These are phyloP conservation scores for Paraphaeosphaeria minitans DNA, from an alignment of 2,329 filamentous ascomycete genomes.

Conservation along the genomic window DNA sequence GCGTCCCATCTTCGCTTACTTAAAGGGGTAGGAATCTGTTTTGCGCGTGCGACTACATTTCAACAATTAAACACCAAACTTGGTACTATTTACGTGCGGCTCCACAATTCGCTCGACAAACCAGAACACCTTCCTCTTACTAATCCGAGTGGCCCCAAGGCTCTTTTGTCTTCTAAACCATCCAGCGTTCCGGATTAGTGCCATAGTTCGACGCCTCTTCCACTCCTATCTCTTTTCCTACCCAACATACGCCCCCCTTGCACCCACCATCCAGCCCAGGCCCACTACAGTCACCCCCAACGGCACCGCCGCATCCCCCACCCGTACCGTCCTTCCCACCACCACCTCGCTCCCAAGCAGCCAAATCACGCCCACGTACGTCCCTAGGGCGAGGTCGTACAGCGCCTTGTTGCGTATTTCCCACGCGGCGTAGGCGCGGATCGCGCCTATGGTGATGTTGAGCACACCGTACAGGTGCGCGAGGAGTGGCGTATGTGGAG, in stretches of 20 bases:
- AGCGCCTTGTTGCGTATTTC: constrained; percentile 7
- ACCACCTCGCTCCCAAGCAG: constrained; percentile 7
- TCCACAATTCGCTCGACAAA: neutral
- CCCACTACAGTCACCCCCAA: constrained; percentile 3
- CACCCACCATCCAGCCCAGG: constrained; percentile 8
- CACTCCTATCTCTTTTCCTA: neutral
- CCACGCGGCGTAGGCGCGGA: constrained; percentile 14
- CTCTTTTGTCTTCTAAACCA: neutral
- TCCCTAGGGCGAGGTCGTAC: constrained; percentile 13
- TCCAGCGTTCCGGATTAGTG: neutral
- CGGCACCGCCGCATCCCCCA: constrained; percentile 1
- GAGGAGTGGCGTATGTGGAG: constrained; percentile 8
- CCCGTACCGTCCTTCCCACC: constrained; percentile 5
- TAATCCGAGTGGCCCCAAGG: neutral
- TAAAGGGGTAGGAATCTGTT: neutral
- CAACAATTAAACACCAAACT: neutral
- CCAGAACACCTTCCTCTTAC: neutral
- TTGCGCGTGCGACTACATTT: neutral
- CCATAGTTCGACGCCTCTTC: neutral
- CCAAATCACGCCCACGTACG: constrained; percentile 11
- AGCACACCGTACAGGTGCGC: constrained; percentile 13
- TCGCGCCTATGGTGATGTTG: constrained; percentile 14
- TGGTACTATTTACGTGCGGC: neutral
- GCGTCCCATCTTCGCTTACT: too few relatives aligned
- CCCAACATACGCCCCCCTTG: constrained; percentile 10